Percentiles rank a stretch among this genome's conserved stretches.
Conservation (phyloP, 2,329 filamentous ascomycete species). For the Cordyceps militaris region DNA sequence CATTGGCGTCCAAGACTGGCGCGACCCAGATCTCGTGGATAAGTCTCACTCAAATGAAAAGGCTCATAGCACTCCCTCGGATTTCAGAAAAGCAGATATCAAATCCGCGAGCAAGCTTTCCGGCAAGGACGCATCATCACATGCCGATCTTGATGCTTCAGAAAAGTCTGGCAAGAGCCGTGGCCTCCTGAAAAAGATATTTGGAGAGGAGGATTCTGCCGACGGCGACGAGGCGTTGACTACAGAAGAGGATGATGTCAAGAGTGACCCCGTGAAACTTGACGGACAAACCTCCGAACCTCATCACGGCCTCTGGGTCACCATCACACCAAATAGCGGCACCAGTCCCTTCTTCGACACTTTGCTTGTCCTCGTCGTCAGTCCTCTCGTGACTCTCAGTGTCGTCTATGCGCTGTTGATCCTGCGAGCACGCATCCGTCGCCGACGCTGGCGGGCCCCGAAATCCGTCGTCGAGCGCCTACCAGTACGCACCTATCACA, state of each 20-base stretch:
- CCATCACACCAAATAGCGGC: conserved; percentile 82
- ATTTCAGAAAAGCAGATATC: conserved; percentile 2
- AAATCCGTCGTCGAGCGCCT: conserved; percentile 92
- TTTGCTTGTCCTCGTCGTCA: conserved; percentile 90
- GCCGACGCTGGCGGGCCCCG: conserved; percentile 90
- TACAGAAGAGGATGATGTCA: conserved; percentile 18
- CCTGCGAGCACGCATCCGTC: conserved; percentile 78
- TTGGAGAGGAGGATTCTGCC: conserved; percentile 35
- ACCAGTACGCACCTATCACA: conserved; percentile 93
- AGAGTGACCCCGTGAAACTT: conserved; percentile 16
- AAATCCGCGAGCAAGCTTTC: conserved; percentile 9
- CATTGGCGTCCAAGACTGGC: conserved; percentile 83
- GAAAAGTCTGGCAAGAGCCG: conserved; percentile 18
- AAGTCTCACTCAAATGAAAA: conserved; percentile 20
- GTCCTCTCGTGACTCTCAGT: conserved; percentile 83
- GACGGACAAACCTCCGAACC: conserved; percentile 23
- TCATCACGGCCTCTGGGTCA: conserved; percentile 86
- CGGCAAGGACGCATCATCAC: neutral
- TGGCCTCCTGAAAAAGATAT: conserved; percentile 42
- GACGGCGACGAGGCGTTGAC: conserved; percentile 15
- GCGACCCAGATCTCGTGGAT: conserved; percentile 56
- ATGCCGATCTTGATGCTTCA: neutral
- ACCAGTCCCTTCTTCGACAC: conserved; percentile 94
- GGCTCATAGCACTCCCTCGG: conserved; percentile 5
- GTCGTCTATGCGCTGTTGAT: conserved; percentile 87